Evolutionary conservation across 116 monocot genomes (phyloP), one percentile per base, ranked within the genome.

Genomic region (Iris pallida): DNA sequence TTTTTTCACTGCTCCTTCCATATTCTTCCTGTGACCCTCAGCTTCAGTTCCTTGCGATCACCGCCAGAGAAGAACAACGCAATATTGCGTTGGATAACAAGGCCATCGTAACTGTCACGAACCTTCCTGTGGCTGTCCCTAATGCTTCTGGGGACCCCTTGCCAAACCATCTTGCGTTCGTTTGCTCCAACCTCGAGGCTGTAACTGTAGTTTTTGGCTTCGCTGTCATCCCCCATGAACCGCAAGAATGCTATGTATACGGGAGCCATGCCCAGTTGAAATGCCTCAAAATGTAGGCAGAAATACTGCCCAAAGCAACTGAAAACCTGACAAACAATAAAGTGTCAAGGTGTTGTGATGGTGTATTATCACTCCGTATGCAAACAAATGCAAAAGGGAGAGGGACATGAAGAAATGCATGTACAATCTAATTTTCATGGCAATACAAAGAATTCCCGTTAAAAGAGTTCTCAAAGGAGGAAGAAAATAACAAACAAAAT

Each of bases 41-140:
- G 81, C 64, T 88, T 88, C 58, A 88, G 69, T 63, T 84, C 88
- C 61, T 81, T 88, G 73, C 74, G 59, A 41, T 84, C 84, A 16
- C 88, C 81, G 3, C 84, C 88, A 0, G 88, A 88, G 71, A 88
- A 84, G 79, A 88, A 81, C 43, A 88, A 61, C 9, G 84, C 84
- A 76, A 88, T 83, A 76, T 81, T 88, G 7, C 88, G 78, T 42
- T 84, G 84, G 45, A 88, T 78, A 16, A 88, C 63, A 12, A 88
- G 88, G 5, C 84, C 88, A 65, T 88, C 88, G 42, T 82, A 84
- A 66, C 84, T 88, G 56, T 88, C 88, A 6, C 88, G 68, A 5
- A 84, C 88, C 78, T 88, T 88, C 49, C 76, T 59, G 63, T 88
- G 88, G 71, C 88, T 78, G 41, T 88, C 88, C 59, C 88, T 81